Evolutionary conservation across 768 basidiomycete species (phyloP).

Genomic region (Hebeloma cylindrosporum): DNA sequence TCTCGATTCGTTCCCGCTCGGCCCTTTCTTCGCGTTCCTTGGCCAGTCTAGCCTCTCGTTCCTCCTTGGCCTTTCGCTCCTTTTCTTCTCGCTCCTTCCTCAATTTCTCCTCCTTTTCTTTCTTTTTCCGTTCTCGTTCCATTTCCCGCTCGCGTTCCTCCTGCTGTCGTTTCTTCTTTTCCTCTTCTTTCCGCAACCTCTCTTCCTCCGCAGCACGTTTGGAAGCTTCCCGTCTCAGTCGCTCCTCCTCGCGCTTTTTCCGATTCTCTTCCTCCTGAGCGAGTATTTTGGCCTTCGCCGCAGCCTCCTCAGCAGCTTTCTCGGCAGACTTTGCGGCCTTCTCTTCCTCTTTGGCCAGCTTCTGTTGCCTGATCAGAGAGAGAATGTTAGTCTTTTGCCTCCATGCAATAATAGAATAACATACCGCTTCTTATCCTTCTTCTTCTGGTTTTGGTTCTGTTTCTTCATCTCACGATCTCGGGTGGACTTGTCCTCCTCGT

Average conservation of each 20-base stretch:
- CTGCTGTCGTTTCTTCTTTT: constrained; percentile 67
- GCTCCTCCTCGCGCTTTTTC: constrained; percentile 86
- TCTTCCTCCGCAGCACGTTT: constrained; percentile 84
- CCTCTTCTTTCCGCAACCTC: constrained; percentile 79
- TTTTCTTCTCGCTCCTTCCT: constrained; percentile 73
- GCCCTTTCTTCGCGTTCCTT: constrained; percentile 62
- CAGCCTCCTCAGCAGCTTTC: constrained; percentile 84
- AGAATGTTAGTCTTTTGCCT: constrained; percentile 6
- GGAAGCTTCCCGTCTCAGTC: constrained; percentile 70
- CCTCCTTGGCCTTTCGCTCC: constrained; percentile 68
- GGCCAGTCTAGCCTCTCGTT: constrained; percentile 62
- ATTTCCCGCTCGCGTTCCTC: constrained; percentile 82
- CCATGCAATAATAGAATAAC: constrained; percentile 19
- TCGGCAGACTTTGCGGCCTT: constrained; percentile 80
- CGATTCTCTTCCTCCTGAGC: constrained; percentile 80
- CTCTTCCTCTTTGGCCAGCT: constrained; percentile 91
- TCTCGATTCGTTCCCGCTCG: constrained; percentile 45
- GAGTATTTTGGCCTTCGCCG: constrained; percentile 69
- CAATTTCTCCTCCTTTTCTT: constrained; percentile 71
- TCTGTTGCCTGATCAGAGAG: constrained; percentile 67
- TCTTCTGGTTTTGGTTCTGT: constrained; percentile 97
- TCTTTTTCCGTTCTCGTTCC: constrained; percentile 72
- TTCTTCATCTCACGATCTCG: constrained; percentile 92
- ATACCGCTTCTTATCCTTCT: constrained; percentile 93
- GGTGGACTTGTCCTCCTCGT: constrained; percentile 87